phyloP scores from a whole-genome alignment of 257 asterid species.

The Solanum microdontum region DNA sequence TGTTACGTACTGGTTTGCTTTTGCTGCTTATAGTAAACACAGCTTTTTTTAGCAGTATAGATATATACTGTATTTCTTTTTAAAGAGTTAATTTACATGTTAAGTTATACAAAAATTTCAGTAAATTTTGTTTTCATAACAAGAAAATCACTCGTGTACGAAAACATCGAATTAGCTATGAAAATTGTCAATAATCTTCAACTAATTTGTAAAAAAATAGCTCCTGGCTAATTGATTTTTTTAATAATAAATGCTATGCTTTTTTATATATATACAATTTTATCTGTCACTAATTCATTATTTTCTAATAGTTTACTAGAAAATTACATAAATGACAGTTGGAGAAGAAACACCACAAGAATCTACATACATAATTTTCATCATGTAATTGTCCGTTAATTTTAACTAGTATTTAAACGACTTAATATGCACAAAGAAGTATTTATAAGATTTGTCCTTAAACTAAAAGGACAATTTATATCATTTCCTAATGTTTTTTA shows the following conservation, averaged over 20 bases:
- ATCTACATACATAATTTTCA: not conserved
- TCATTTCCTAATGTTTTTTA: too few species aligned
- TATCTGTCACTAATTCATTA: not conserved
- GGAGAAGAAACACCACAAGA: not conserved
- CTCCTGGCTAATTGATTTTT: not conserved
- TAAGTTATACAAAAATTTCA: not conserved
- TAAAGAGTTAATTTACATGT: not conserved
- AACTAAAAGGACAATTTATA: not conserved
- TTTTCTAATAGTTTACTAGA: not conserved
- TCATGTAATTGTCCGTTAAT: not conserved
- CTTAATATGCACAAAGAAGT: not conserved
- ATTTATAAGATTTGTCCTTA: not conserved
- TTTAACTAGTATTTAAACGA: not conserved
- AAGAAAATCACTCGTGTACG: not conserved
- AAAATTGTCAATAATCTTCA: not conserved
- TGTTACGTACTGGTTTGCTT: slow-evolving; percentile 21
- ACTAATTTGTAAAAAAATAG: not conserved
- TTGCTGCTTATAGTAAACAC: slow-evolving; percentile 34
- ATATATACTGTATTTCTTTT: not conserved
- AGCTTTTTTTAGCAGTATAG: not conserved
- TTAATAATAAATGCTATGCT: too few species aligned
- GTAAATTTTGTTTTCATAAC: not conserved
- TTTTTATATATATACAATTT: too few species aligned
- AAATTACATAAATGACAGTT: not conserved
- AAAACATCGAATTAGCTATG: too few species aligned